Conservation (phyloP, 306 rosid species). For the Chamaecrista fasciculata region DNA sequence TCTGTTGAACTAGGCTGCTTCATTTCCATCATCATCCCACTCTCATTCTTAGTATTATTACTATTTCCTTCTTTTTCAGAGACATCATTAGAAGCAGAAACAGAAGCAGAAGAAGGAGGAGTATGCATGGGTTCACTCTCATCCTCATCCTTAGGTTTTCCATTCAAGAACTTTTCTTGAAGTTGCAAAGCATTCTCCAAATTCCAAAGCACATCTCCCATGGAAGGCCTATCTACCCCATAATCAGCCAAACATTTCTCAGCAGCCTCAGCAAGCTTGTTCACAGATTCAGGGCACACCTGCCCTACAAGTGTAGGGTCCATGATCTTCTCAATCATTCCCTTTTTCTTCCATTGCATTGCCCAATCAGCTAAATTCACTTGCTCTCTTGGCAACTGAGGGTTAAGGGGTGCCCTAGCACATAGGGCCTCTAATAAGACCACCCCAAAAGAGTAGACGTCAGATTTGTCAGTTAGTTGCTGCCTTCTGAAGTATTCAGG, state of each 20-base stretch:
- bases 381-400: slow-evolving; percentile 41
- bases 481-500: slow-evolving; percentile 44
- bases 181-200: slow-evolving; percentile 44
- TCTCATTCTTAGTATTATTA: neutral
- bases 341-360: slow-evolving; percentile 44
- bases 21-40: no score
- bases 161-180: slow-evolving; percentile 38
- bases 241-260: slow-evolving; percentile 44
- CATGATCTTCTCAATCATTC: slow-evolving; percentile 36
- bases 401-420: slow-evolving; percentile 39
- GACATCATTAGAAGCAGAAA: neutral
- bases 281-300: slow-evolving; percentile 33
- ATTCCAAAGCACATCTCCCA: slow-evolving; percentile 50
- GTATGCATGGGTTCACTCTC: slow-evolving; percentile 5
- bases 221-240: slow-evolving; percentile 43
- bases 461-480: slow-evolving; percentile 40
- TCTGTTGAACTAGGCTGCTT: no score
- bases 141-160: slow-evolving; percentile 26
- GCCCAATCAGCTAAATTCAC: slow-evolving; percentile 49
- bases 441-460: slow-evolving; percentile 46
- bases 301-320: slow-evolving; percentile 36
- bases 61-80: slow-evolving; percentile 19
- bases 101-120: neutral
- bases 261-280: slow-evolving; percentile 42
- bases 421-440: slow-evolving; percentile 41